Conservation (phyloP, 139 green algal species). For the Micractinium sp. region DNA sequence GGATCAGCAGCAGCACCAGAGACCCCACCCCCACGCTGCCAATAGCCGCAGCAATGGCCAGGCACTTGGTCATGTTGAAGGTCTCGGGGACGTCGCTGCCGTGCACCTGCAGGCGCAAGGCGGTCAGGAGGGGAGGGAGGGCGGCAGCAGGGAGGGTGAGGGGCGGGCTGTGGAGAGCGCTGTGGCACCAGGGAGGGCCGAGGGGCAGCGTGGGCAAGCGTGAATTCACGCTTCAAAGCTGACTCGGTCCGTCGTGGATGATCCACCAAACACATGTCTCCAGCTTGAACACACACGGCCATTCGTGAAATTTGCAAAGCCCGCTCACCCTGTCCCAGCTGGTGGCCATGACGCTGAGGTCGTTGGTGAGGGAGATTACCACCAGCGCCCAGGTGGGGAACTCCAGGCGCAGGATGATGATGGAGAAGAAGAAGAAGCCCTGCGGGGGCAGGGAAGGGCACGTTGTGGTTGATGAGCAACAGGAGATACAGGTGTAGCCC, state of each 20-base stretch:
- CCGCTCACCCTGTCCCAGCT: constrained; percentile 41
- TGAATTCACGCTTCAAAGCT: too few species aligned
- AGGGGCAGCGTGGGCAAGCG: neutral
- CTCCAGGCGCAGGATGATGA: constrained; percentile 61
- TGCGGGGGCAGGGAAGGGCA: constrained; percentile 48
- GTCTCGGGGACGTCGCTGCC: constrained; percentile 34
- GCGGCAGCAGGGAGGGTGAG: neutral
- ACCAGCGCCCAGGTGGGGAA: constrained; percentile 34
- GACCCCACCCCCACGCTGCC: constrained; percentile 58
- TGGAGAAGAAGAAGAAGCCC: constrained; percentile 80
- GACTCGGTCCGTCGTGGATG: too few species aligned
- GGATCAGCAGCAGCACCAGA: constrained; percentile 79
- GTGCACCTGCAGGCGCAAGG: constrained; percentile 34
- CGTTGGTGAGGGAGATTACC: constrained; percentile 54
- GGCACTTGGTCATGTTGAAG: constrained; percentile 53
- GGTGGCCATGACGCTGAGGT: constrained; percentile 53
- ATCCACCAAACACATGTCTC: too few species aligned
- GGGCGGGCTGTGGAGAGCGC: neutral
- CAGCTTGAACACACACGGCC: too few species aligned
- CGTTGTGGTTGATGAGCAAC: too few species aligned
- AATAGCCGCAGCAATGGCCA: constrained; percentile 29
- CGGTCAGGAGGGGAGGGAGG: neutral
- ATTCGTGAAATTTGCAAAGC: too few species aligned
- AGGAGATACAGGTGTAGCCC: neutral
- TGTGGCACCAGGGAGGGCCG: too few species aligned